phyloP scores from a whole-genome alignment of 371 early-diverging fungal genomes.

The Mucor indicus region DNA sequence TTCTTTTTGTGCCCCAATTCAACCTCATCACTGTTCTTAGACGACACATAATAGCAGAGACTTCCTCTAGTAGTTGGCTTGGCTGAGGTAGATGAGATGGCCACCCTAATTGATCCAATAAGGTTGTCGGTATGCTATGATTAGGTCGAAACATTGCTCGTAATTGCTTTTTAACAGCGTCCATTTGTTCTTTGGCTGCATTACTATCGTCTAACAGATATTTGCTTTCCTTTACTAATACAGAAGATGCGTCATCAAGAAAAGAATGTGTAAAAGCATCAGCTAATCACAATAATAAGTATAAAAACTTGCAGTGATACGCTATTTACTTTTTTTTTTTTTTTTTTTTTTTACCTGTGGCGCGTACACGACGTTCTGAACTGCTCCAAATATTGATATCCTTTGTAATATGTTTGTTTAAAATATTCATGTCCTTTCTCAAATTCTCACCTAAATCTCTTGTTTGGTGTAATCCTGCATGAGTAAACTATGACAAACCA shows the following conservation, averaged over 20 bases:
- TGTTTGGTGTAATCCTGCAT: slow-evolving; percentile 89
- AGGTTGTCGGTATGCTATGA: slow-evolving; percentile 39
- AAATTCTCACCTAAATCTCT: slow-evolving; percentile 90
- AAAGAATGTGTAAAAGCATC: slow-evolving; percentile 78
- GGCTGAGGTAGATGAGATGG: slow-evolving; percentile 60
- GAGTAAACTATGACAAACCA: slow-evolving; percentile 70
- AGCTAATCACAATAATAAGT: slow-evolving; percentile 29
- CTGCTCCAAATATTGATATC: slow-evolving; percentile 85
- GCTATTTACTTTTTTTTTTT: too few relatives aligned
- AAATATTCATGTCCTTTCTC: slow-evolving; percentile 84
- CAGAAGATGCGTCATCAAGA: slow-evolving; percentile 60
- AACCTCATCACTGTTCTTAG: slow-evolving; percentile 72
- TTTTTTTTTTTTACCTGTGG: too few relatives aligned
- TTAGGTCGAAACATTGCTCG: slow-evolving; percentile 50
- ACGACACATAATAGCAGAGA: slow-evolving; percentile 64
- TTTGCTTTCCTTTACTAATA: too few relatives aligned
- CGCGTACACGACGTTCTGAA: slow-evolving; percentile 89
- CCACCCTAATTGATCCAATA: slow-evolving; percentile 44
- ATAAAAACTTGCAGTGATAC: too few relatives aligned
- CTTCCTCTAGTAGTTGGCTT: slow-evolving; percentile 61
- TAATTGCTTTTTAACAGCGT: slow-evolving; percentile 77
- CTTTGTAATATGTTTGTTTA: slow-evolving; percentile 80
- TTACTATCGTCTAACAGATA: slow-evolving; percentile 94
- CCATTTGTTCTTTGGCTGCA: slow-evolving; percentile 92
- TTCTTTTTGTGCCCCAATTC: slow-evolving; percentile 66